Conservation (phyloP, 1,284 basidiomycete species). For the Ganoderma sinense region DNA sequence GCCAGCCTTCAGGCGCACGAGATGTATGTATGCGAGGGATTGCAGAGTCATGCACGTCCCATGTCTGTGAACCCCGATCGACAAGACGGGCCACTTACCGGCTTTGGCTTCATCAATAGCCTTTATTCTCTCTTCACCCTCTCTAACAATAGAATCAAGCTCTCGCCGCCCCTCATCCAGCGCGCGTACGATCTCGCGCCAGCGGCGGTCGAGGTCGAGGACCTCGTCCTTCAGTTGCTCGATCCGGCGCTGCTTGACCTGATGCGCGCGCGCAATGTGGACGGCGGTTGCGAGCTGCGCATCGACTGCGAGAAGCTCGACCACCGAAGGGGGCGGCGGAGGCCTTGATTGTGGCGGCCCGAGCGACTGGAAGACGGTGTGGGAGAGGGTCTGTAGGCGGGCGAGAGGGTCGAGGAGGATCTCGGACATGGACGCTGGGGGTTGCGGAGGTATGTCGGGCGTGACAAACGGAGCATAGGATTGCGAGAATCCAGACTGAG, state of each 20-base stretch:
- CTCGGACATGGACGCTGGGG: constrained; percentile 46
- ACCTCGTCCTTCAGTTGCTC: constrained; percentile 75
- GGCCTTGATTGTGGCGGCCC: constrained; percentile 69
- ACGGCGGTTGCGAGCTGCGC: constrained; percentile 67
- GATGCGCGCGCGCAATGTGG: constrained; percentile 72
- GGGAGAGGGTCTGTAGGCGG: constrained; percentile 68
- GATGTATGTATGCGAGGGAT: background rate
- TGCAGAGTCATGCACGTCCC: background rate
- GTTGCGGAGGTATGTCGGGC: background rate
- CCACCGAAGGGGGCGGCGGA: constrained; percentile 65
- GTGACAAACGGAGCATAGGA: constrained; percentile 6
- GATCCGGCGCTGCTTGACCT: constrained; percentile 76
- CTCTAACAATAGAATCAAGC: constrained; percentile 70
- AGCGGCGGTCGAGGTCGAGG: constrained; percentile 65
- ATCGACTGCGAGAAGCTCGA: constrained; percentile 68
- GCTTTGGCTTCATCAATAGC: constrained; percentile 75
- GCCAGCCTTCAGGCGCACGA: background rate
- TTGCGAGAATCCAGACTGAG: constrained; percentile 19
- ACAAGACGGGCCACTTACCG: constrained; percentile 50
- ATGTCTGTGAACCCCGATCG: background rate
- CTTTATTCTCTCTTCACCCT: constrained; percentile 74
- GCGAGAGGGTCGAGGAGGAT: constrained; percentile 70
- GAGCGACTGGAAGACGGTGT: constrained; percentile 74
- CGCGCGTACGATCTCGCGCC: constrained; percentile 69
- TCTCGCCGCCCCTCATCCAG: constrained; percentile 71